These are phyloP conservation scores for Arbutus unedo DNA, from an alignment of 148 eudicot species.

Conservation along the genomic window DNA sequence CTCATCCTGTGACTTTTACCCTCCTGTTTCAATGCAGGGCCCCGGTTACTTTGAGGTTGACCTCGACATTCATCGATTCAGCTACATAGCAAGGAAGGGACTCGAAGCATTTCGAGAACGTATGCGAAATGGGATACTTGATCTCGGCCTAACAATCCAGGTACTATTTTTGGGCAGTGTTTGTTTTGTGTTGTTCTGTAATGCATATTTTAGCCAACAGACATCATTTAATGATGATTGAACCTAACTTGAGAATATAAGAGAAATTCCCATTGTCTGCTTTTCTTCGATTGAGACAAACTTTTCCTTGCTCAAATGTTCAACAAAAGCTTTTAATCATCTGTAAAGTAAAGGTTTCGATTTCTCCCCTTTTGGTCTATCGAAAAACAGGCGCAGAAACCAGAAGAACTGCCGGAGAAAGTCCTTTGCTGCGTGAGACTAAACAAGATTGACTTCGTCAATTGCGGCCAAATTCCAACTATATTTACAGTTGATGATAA, in stretches of 20 bases:
- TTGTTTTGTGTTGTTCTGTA: not conserved
- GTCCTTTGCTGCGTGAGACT: slow-evolving; percentile 62
- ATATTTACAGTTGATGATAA: slow-evolving; percentile 28
- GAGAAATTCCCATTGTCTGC: not conserved
- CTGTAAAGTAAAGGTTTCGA: not conserved
- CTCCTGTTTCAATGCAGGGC: slow-evolving; percentile 42
- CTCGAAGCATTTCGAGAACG: slow-evolving; percentile 77
- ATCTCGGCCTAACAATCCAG: slow-evolving; percentile 79
- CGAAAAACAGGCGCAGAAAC: slow-evolving; percentile 66
- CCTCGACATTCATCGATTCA: slow-evolving; percentile 83
- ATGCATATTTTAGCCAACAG: not conserved
- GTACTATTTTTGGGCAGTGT: slow-evolving; percentile 12
- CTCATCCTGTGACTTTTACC: not conserved
- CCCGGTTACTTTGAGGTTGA: slow-evolving; percentile 82
- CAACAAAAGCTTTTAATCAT: not conserved
- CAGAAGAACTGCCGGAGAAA: slow-evolving; percentile 72
- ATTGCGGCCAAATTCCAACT: slow-evolving; percentile 68
- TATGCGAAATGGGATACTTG: slow-evolving; percentile 51
- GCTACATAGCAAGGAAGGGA: slow-evolving; percentile 86
- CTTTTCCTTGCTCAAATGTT: not conserved
- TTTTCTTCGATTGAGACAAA: not conserved
- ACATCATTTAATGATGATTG: not conserved
- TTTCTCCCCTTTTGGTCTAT: not conserved
- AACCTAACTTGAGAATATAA: not conserved
- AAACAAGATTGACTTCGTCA: slow-evolving; percentile 68